Evolutionary conservation across 2,329 filamentous ascomycete genomes (phyloP).

Genomic region (Dothideomycetes sp.): DNA sequence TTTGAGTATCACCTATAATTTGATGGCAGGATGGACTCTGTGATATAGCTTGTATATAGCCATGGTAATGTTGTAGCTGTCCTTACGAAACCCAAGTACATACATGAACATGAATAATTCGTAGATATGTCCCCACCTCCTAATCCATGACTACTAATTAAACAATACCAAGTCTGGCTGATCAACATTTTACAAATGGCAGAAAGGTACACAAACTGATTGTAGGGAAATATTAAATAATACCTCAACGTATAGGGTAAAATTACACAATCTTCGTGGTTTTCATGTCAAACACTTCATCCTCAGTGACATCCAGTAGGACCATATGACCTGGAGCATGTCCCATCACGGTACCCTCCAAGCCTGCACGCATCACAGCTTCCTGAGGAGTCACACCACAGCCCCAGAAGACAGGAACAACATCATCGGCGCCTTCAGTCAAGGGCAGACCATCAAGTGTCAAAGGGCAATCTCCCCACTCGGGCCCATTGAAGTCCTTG

Average conservation of each 20-base stretch:
- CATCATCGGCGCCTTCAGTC: constrained; percentile 24
- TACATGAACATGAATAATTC: too few relatives aligned
- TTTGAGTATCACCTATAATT: constrained; percentile 9
- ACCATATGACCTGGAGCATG: constrained; percentile 55
- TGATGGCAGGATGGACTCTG: too few relatives aligned
- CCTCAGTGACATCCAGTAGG: constrained; percentile 40
- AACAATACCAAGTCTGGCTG: too few relatives aligned
- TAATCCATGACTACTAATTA: too few relatives aligned
- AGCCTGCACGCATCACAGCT: constrained; percentile 45
- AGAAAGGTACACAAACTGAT: too few relatives aligned
- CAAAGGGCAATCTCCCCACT: constrained; percentile 45
- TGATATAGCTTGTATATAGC: neutral
- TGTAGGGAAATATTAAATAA: too few relatives aligned
- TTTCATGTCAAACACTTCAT: constrained; percentile 19
- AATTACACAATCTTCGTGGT: neutral
- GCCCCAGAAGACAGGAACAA: constrained; percentile 50
- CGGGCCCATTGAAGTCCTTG: constrained; percentile 37
- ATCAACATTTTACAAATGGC: too few relatives aligned
- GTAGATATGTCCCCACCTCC: too few relatives aligned
- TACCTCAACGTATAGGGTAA: too few relatives aligned
- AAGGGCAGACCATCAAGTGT: constrained; percentile 21
- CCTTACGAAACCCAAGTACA: too few relatives aligned
- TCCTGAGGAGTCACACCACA: constrained; percentile 58
- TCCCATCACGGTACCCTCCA: constrained; percentile 47
- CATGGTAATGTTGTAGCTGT: too few relatives aligned